Percentiles rank a stretch among this genome's conserved stretches.
phyloP scores from a whole-genome alignment of 306 rosid genomes.

The Medicago arabica region DNA sequence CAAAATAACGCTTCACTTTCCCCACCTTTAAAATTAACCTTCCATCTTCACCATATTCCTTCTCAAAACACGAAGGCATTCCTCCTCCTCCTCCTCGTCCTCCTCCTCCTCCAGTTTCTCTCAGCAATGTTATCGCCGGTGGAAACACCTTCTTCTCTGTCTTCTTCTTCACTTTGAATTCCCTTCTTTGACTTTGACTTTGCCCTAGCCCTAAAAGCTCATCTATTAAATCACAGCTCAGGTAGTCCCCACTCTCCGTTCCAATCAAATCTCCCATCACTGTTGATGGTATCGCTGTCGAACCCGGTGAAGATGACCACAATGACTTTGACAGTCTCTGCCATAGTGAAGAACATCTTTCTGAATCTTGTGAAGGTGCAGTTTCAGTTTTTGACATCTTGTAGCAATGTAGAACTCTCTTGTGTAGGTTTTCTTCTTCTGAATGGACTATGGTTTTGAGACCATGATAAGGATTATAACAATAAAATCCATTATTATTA shows the following conservation, averaged over 20 bases:
- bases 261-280: constrained; percentile 65
- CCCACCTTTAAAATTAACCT: constrained; percentile 49
- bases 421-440: background rate
- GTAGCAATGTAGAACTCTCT: constrained; percentile 42
- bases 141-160: constrained; percentile 50
- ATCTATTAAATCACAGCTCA: constrained; percentile 32
- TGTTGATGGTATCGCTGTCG: background rate
- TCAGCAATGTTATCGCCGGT: constrained; percentile 51
- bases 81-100: background rate
- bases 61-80: constrained; percentile 54
- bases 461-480: background rate
- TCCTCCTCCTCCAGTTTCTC: constrained; percentile 16
- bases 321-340: background rate
- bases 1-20: constrained; percentile 41
- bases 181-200: background rate
- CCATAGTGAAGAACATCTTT: background rate
- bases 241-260: constrained; percentile 67
- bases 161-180: background rate
- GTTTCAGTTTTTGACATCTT: background rate
- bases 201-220: background rate
- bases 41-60: constrained; percentile 49
- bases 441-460: constrained; percentile 57
- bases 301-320: background rate
- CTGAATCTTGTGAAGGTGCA: background rate
- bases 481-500: background rate